Conservation (phyloP, 805 yeast genomes). For the Zygoascus flipseniorum region DNA sequence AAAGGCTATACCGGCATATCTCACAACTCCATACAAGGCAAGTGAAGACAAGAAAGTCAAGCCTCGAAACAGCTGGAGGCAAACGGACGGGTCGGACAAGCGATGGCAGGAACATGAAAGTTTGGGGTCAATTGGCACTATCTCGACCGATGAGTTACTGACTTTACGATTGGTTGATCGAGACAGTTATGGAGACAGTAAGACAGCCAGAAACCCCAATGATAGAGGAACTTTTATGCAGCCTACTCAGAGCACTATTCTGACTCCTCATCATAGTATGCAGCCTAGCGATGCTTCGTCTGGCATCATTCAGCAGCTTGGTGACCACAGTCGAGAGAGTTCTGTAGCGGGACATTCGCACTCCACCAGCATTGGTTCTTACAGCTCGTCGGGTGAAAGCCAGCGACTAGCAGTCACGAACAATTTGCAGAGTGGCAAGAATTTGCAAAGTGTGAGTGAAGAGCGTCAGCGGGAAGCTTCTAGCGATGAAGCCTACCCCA, state of each 20-base stretch:
- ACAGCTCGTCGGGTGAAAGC: conserved; percentile 5
- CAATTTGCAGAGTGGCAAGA: background rate
- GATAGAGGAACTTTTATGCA: conserved; percentile 18
- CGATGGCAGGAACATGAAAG: conserved; percentile 52
- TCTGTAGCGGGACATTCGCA: conserved; percentile 15
- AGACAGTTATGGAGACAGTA: conserved; percentile 10
- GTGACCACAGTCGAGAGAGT: conserved; percentile 4
- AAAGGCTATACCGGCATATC: background rate
- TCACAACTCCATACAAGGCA: conserved; percentile 17
- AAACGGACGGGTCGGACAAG: conserved; percentile 28
- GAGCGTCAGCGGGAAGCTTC: conserved; percentile 1
- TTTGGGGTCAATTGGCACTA: conserved; percentile 67
- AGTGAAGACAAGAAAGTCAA: conserved; percentile 24
- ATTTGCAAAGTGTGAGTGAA: conserved; percentile 1
- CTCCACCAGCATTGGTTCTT: conserved; percentile 20
- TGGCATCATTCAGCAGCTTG: conserved; percentile 25
- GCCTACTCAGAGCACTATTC: conserved; percentile 19
- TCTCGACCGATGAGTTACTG: conserved; percentile 74
- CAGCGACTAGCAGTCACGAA: background rate
- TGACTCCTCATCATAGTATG: conserved; percentile 18
- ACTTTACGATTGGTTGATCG: conserved; percentile 64
- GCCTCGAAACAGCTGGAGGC: conserved; percentile 55
- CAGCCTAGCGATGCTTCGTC: conserved; percentile 27
- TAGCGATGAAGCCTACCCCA: background rate
- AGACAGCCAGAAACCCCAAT: background rate